phyloP scores from a whole-genome alignment of 1,139 yeast species.

The Ogataea hybrid region DNA sequence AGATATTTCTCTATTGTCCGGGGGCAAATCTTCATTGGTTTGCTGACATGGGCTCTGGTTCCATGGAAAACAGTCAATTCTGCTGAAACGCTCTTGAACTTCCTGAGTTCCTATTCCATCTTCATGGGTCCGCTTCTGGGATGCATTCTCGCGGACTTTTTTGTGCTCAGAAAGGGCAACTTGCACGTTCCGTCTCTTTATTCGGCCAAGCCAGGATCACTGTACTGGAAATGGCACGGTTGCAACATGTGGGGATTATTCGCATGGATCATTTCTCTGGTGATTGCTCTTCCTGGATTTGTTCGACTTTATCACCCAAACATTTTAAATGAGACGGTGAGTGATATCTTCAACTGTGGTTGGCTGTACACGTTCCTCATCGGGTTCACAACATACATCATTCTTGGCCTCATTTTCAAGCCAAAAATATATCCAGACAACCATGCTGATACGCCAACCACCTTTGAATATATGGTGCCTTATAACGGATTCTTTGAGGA shows the following conservation, averaged over 20 bases:
- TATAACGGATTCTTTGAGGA: conserved; percentile 16
- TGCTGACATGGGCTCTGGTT: conserved; percentile 42
- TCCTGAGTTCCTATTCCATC: conserved; percentile 44
- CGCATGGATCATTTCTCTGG: conserved; percentile 18
- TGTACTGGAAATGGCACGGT: conserved; percentile 35
- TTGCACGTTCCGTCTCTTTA: conserved; percentile 33
- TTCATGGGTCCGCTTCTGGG: conserved; percentile 36
- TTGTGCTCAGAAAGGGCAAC: conserved; percentile 31
- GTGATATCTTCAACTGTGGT: conserved; percentile 17
- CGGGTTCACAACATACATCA: conserved; percentile 8
- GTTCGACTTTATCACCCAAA: conserved; percentile 16
- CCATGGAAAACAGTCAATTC: conserved; percentile 50
- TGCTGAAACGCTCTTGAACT: conserved; percentile 43
- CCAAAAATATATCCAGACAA: conserved; percentile 13
- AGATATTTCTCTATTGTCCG: conserved; percentile 49
- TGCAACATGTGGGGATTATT: conserved; percentile 13
- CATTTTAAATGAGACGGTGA: conserved; percentile 9
- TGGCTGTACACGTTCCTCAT: conserved; percentile 18
- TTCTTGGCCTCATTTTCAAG: conserved; percentile 10
- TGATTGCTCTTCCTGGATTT: conserved; percentile 19
- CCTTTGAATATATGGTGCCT: conserved; percentile 16
- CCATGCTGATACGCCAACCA: conserved; percentile 12
- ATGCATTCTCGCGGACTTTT: conserved; percentile 34
- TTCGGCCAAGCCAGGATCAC: conserved; percentile 27
- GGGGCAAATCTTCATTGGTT: conserved; percentile 45